Conservation (phyloP, 225 moss, liverwort and hornwort species). For the Physcomitrium patens region DNA sequence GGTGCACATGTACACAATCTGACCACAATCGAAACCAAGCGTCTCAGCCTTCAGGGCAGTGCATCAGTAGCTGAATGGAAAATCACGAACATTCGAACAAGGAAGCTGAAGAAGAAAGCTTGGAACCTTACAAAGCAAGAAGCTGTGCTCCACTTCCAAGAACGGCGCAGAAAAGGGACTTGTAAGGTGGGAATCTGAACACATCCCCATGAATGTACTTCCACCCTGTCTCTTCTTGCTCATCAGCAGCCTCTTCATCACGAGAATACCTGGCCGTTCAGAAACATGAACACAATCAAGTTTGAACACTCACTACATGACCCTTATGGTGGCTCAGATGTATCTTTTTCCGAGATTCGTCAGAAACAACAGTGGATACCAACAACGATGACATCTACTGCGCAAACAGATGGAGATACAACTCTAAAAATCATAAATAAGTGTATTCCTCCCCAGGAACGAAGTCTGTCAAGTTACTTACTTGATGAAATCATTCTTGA, state of each 20-base stretch:
- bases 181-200: conserved; percentile 73
- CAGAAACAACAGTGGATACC: not conserved
- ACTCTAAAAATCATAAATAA: not conserved
- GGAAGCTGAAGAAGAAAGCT: conserved; percentile 7
- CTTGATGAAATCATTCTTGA: conserved; percentile 93
- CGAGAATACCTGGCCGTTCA: conserved; percentile 66
- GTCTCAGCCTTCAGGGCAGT: not conserved
- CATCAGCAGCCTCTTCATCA: conserved; percentile 78
- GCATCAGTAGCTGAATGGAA: not conserved
- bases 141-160: conserved; percentile 86
- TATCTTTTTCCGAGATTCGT: not conserved
- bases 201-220: conserved; percentile 91
- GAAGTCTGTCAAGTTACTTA: conserved; percentile 39
- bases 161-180: conserved; percentile 84
- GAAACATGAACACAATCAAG: not conserved
- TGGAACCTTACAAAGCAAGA: conserved; percentile 66
- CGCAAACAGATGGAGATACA: not conserved
- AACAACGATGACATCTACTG: not conserved
- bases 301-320: not conserved
- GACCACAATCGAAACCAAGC: too few relatives aligned
- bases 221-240: conserved; percentile 93
- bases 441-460: not conserved
- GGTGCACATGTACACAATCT: too few relatives aligned
- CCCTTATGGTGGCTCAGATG: not conserved
- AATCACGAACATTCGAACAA: not conserved